Conservation (phyloP, 192 early-diverging fungal genomes). For the Podila minutissima region DNA sequence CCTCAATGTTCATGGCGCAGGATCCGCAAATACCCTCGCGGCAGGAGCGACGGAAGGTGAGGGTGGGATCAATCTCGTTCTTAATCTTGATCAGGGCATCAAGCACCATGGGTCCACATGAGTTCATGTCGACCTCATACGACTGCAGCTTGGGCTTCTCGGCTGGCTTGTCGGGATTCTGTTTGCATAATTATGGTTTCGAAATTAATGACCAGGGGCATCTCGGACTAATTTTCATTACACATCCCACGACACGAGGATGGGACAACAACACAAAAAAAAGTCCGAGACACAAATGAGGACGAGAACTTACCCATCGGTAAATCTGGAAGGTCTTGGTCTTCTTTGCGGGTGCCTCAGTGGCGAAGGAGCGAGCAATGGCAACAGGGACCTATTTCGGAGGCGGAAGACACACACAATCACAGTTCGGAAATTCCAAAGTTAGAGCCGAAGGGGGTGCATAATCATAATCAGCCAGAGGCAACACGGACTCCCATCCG, state of each 20-base stretch:
- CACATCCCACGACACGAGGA: no score
- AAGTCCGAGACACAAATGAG: neutral
- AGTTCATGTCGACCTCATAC: conserved; percentile 92
- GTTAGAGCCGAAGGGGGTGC: neutral
- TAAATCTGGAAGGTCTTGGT: conserved; percentile 95
- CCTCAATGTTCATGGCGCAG: conserved; percentile 99
- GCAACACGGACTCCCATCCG: no score
- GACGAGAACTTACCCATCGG: conserved; percentile 79
- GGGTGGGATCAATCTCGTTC: conserved; percentile 93
- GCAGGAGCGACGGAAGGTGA: conserved; percentile 96
- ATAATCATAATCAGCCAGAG: no score
- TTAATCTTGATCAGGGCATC: conserved; percentile 98
- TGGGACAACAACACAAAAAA: neutral
- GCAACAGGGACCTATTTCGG: conserved; percentile 33
- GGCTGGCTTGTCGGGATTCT: conserved; percentile 90
- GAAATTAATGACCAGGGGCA: no score
- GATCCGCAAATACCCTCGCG: conserved; percentile 73
- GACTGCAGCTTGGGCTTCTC: conserved; percentile 89
- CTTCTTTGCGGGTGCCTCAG: conserved; percentile 52
- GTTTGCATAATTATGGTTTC: neutral
- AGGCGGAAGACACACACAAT: neutral
- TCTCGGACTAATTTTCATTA: no score
- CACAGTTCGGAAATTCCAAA: conserved; percentile 19
- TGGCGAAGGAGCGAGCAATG: conserved; percentile 58
- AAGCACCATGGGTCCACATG: conserved; percentile 95